Base-by-base conservation (phyloP, 148 eudicot genomes). In the Chenopodium album region DNA sequence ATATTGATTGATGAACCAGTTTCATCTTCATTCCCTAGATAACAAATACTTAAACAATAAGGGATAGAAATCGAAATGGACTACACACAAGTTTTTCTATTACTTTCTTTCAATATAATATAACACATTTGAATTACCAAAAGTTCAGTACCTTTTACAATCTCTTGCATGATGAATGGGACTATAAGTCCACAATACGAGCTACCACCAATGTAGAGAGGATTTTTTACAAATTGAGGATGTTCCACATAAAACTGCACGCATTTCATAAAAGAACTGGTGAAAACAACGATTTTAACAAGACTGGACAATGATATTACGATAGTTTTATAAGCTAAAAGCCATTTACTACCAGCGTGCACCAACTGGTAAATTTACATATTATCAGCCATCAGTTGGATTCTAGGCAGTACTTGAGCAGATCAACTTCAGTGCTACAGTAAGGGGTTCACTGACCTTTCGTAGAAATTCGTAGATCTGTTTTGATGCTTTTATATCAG, bases 151-250 rank as follows among this genome's bases (percentile, higher is more conserved):
- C 76, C 76, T 0, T 50, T 26, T 23, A 74, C 62, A 28, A 74
- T 74, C 37, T 74, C 22, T 50, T 74, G 76, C 19, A 62, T 50
- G 62, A 74, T 50, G n/a, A 23, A 74, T 3, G 76, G 76, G 62
- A 74, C 62, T 7, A 50, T 50, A 29, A 74, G 14, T 74, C 63
- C 76, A 74, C 76, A 74, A 16, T 48, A 48, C 62, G 76, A 74
- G 76, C 76, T 74, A 16, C 76, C 76, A 50, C 76, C 76, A 48
- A 74, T 20, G 6, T 74, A 74, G 32, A 74, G 32, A 26, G 76
- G 63, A 11, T 74, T 74, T 26, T 8, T 48, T 52, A 37, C 34
- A 50, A 50, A 74, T 12, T 26, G 76, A 74, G 76, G 76, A 74
- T 74, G 76, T 37, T 48, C 34, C 22, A 3, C 12, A 52, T 50